A percentile compares a stretch with the other conserved stretches of the same genome.
Evolutionary conservation across 306 rosid species (phyloP).

Genomic region (Sphenostylis stenocarpa): DNA sequence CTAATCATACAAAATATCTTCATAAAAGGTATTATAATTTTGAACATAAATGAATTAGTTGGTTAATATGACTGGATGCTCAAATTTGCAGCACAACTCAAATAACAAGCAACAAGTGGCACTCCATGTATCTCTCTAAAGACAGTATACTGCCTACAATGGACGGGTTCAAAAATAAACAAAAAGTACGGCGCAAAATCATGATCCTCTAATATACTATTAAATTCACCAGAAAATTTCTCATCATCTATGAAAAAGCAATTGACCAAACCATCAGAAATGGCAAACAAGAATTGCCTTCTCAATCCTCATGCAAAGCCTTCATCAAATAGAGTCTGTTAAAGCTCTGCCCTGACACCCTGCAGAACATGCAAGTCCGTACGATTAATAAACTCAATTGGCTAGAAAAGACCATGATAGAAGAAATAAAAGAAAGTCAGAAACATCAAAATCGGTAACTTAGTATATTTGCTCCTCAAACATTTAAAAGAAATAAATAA

Average conservation of each 20-base stretch:
- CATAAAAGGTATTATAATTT: neutral
- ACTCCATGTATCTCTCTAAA: neutral
- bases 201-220: neutral
- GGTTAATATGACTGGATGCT: neutral
- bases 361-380: constrained; percentile 39
- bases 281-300: constrained; percentile 13
- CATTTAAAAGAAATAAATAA: neutral
- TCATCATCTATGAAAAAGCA: constrained; percentile 7
- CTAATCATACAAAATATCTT: neutral
- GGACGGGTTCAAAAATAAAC: constrained; percentile 8
- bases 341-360: constrained; percentile 91
- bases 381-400: neutral
- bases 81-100: neutral
- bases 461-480: constrained; percentile 5
- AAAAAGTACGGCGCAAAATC: neutral
- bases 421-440: neutral
- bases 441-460: neutral
- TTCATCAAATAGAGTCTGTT: constrained; percentile 78
- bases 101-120: neutral
- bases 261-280: constrained; percentile 27
- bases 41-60: neutral
- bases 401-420: neutral
- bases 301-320: constrained; percentile 73
- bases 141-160: constrained; percentile 23
- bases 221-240: constrained; percentile 11